Evolutionary conservation across 306 rosid genomes (phyloP).

Genomic region (Gastrolobium bilobum): DNA sequence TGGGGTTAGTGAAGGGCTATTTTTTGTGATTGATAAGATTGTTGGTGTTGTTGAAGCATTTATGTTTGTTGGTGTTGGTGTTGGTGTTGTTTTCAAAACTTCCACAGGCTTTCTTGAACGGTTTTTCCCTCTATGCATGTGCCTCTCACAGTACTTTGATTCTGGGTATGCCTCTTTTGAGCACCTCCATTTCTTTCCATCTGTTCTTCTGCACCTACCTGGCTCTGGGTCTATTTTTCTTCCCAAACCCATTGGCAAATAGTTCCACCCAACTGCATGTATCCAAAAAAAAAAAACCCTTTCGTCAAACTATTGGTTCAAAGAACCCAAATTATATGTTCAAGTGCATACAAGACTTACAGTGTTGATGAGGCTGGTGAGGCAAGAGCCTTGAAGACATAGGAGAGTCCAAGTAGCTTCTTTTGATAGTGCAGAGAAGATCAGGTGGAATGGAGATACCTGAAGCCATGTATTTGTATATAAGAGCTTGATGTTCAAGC

Average conservation of each 20-base stretch:
- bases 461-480: slow-evolving; percentile 96
- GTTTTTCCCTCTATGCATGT: slow-evolving; percentile 99
- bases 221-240: slow-evolving; percentile 98
- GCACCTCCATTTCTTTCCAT: slow-evolving; percentile 98
- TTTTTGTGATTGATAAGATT: slow-evolving; percentile 64
- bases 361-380: slow-evolving; percentile 74
- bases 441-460: slow-evolving; percentile 93
- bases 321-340: neutral
- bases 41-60: slow-evolving; percentile 50
- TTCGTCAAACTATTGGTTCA: slow-evolving; percentile 21
- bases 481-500: slow-evolving; percentile 97
- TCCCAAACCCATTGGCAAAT: slow-evolving; percentile 88
- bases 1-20: slow-evolving; percentile 53
- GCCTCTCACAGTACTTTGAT: slow-evolving; percentile 98
- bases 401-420: slow-evolving; percentile 69
- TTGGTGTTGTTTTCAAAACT: slow-evolving; percentile 69
- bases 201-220: slow-evolving; percentile 98
- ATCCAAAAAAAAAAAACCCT: slow-evolving; percentile 1
- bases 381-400: slow-evolving; percentile 69
- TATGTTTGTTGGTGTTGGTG: slow-evolving; percentile 38
- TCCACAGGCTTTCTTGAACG: slow-evolving; percentile 99
- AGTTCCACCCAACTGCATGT: slow-evolving; percentile 93
- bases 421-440: slow-evolving; percentile 81
- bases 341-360: slow-evolving; percentile 51
- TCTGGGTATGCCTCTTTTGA: slow-evolving; percentile 95